Evolutionary conservation across 2,329 filamentous ascomycete species (phyloP).

Genomic region (Monilinia vaccinii-corymbosi): DNA sequence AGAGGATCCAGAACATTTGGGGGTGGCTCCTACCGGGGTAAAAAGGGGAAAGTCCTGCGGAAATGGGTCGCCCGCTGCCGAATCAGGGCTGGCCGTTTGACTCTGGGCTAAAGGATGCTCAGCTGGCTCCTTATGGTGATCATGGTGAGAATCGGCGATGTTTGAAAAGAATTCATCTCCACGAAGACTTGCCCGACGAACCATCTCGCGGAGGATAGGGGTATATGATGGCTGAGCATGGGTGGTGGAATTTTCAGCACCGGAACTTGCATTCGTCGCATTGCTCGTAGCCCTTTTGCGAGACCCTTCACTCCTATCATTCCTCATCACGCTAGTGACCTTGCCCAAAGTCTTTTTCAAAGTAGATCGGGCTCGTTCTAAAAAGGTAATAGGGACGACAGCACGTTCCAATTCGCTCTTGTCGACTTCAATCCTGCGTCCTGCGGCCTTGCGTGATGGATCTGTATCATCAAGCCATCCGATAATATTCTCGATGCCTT

Average conservation of each 20-base stretch:
- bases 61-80: neutral
- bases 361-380: slow-evolving; percentile 75
- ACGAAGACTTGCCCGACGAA: slow-evolving; percentile 45
- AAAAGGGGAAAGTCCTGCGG: neutral
- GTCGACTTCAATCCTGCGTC: slow-evolving; percentile 84
- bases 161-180: slow-evolving; percentile 49
- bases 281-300: slow-evolving; percentile 52
- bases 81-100: slow-evolving; percentile 1
- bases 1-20: slow-evolving; percentile 13
- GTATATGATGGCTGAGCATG: slow-evolving; percentile 32
- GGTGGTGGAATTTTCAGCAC: slow-evolving; percentile 46
- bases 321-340: slow-evolving; percentile 39
- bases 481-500: slow-evolving; percentile 63
- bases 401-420: slow-evolving; percentile 82
- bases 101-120: slow-evolving; percentile 61
- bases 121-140: slow-evolving; percentile 33
- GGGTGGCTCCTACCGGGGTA: slow-evolving; percentile 1
- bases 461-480: slow-evolving; percentile 94
- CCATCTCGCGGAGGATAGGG: slow-evolving; percentile 28
- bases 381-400: slow-evolving; percentile 78
- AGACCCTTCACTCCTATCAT: slow-evolving; percentile 47
- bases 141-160: slow-evolving; percentile 30
- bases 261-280: slow-evolving; percentile 52
- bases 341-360: slow-evolving; percentile 60
- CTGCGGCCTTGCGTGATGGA: slow-evolving; percentile 65